Base-by-base conservation (phyloP, 2,329 filamentous ascomycete genomes). In the Fusarium brevicatenulatum region DNA sequence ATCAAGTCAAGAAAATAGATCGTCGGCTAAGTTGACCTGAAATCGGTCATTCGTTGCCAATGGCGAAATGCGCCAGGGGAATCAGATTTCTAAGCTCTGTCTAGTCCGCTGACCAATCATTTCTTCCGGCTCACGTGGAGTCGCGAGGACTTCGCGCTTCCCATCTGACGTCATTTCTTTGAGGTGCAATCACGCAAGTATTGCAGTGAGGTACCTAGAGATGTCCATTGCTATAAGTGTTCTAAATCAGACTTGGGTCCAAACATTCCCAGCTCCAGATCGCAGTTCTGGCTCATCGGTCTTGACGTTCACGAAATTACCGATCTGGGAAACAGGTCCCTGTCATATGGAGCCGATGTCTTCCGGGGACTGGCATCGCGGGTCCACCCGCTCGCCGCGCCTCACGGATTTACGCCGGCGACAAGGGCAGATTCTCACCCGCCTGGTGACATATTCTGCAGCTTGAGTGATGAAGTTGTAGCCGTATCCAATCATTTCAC, bases 11-110 rank as follows among this genome's bases (percentile, higher is more conserved):
- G 49, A 58, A 64, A 63, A 52, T 37, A 49, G 56, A 71, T 73
- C 37, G 34, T 42, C 58, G 53, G 52, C 53, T 52, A 68, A 66
- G 62, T 61, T 56, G 60, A 67, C 36, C 63, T 67, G 66, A 30
- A 44, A 56, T 36, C 53, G 59, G 53, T 57, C 68, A 76, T 66
- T 40, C 56, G 69, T 72, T 75, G 71, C 58, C 52, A 63, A 77
- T 76, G 71, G 76, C 76, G 76, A 74, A 63, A 72, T 76, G 68
- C 63, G 70, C 58, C 42, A 25, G 40, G 56, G 56, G 52, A 62
- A 50, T 50, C 59, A 64, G 72, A 80, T 80, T 80, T 80, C 77
- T 80, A 79, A 80, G 78, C 78, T 63, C 42, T 30, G 10, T n/a
- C 28, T 5, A 36, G 6, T 19, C 21, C 34, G 66, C 71, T 76